These are phyloP conservation scores for Yarrowia sp. DNA, from an alignment of 805 yeast species.

Conservation along the genomic window DNA sequence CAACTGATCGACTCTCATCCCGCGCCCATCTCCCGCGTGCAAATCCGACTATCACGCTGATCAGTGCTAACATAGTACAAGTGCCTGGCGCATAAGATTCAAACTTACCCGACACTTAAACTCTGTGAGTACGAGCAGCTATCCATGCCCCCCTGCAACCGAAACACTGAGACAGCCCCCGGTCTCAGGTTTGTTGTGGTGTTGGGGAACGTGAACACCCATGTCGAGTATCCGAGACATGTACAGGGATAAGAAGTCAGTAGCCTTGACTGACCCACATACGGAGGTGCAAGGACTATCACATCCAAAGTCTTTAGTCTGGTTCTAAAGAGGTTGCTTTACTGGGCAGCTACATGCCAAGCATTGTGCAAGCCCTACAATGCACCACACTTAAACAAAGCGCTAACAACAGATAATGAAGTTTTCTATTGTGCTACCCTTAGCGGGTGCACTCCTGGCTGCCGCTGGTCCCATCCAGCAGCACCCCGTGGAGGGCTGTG, in stretches of 20 bases:
- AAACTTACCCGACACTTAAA: not conserved
- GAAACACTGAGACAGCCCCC: no score
- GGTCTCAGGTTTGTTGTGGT: no score
- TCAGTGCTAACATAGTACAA: not conserved
- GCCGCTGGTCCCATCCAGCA: not conserved
- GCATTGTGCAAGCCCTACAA: no score
- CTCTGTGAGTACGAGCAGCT: not conserved
- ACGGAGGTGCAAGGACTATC: no score
- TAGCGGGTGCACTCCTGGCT: constrained; percentile 17
- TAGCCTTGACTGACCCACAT: no score
- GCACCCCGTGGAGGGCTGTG: constrained; percentile 19
- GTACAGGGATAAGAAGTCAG: no score
- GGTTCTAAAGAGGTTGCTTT: no score
- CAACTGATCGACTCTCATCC: not conserved
- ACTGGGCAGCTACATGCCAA: no score
- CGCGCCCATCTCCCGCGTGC: constrained; percentile 5
- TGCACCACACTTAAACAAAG: not conserved
- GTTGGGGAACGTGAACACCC: no score
- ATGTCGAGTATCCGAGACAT: no score
- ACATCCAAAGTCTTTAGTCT: no score
- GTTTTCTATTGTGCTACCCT: not conserved
- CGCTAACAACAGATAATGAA: constrained; percentile 7
- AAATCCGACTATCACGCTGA: constrained; percentile 6
- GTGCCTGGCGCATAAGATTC: not conserved
- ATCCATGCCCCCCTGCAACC: no score